A percentile compares a stretch with the other conserved stretches of the same genome.
These are phyloP conservation scores for Leucosporidium creatinivorum DNA, from an alignment of 768 basidiomycete species.

Conservation along the genomic window DNA sequence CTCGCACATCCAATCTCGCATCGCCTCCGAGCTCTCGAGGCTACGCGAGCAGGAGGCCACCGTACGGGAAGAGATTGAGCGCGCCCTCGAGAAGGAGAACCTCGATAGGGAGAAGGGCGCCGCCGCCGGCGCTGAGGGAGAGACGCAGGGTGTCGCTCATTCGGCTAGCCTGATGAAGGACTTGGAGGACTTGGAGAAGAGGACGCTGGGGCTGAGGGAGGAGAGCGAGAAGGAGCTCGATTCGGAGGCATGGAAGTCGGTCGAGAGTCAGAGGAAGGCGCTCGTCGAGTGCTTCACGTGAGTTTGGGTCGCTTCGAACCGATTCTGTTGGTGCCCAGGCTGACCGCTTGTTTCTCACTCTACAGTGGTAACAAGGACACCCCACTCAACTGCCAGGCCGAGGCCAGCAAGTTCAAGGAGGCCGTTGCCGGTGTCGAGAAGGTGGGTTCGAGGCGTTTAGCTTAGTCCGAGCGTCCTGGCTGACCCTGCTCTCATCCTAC, in stretches of 20 bases:
- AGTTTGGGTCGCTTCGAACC: neutral
- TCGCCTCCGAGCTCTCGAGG: slow-evolving; percentile 59
- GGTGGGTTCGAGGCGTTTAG: slow-evolving; percentile 7
- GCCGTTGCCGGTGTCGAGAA: slow-evolving; percentile 31
- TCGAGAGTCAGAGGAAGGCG: slow-evolving; percentile 54
- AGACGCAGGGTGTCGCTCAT: slow-evolving; percentile 44
- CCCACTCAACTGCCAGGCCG: slow-evolving; percentile 28
- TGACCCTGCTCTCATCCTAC: neutral
- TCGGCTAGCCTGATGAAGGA: slow-evolving; percentile 63
- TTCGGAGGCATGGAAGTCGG: slow-evolving; percentile 47
- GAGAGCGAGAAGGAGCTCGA: slow-evolving; percentile 49
- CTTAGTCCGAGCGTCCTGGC: neutral
- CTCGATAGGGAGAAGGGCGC: slow-evolving; percentile 61
- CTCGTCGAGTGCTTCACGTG: slow-evolving; percentile 68
- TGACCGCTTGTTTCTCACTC: neutral
- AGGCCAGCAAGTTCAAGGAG: slow-evolving; percentile 31
- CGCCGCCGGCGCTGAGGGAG: slow-evolving; percentile 38
- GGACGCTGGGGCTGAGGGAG: slow-evolving; percentile 57
- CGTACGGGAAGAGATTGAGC: slow-evolving; percentile 65
- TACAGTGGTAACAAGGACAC: slow-evolving; percentile 22
- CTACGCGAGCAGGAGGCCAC: slow-evolving; percentile 62
- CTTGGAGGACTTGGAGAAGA: slow-evolving; percentile 62
- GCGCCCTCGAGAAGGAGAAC: slow-evolving; percentile 78
- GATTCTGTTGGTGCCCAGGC: neutral
- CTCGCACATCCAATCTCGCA: slow-evolving; percentile 61